Base-by-base conservation (phyloP, 352 stramenopile species). In the Pythium brachiatum region DNA sequence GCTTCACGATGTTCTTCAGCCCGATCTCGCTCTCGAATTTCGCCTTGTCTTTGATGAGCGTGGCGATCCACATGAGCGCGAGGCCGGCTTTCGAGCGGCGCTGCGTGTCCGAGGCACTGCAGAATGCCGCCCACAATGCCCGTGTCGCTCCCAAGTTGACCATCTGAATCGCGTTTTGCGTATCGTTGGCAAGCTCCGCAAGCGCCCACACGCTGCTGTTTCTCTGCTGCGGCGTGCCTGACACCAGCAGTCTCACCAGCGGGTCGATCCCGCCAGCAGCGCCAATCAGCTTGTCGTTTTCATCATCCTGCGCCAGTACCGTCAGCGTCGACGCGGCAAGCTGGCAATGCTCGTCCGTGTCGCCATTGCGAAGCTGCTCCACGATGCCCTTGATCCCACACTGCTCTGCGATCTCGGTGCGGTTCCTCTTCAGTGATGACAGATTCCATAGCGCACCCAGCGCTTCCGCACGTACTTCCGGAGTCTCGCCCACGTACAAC, bases 121-220 rank as follows among this genome's bases (percentile, higher is more conserved):
- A 38, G 13, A 65, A 56, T 36, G 47, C 38, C 3, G 48, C 48
- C 7, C 59, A 34, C 27, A 65, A 13, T 34, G 44, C 47, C 0
- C 21, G 47, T 1, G 13, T 11, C 1, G 27, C 58, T 2, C 50
- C 50, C 0, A 36, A 38, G 4, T n/a, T 18, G 6, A 58, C 23
- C 43, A 65, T 56, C 23, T 21, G 20, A 8, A 15, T 43, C n/a
- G 41, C 60, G 20, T 66, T 66, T 29, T 34, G 29, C 16, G 55
- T 16, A 32, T 60, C 5, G 60, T 66, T 57, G 8, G 53, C 38
- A 12, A 66, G 32, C 44, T 57, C 60, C 11, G 48, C 26, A 20
- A 66, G 20, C 23, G 60, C 60, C 60, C 51, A 66, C 41, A 41
- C 60, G 0, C 51, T 52, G 11, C 60, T 66, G 29, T 47, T 66